Evolutionary conservation across 2,329 filamentous ascomycete genomes (phyloP).

Genomic region (Zymoseptoria tritici): DNA sequence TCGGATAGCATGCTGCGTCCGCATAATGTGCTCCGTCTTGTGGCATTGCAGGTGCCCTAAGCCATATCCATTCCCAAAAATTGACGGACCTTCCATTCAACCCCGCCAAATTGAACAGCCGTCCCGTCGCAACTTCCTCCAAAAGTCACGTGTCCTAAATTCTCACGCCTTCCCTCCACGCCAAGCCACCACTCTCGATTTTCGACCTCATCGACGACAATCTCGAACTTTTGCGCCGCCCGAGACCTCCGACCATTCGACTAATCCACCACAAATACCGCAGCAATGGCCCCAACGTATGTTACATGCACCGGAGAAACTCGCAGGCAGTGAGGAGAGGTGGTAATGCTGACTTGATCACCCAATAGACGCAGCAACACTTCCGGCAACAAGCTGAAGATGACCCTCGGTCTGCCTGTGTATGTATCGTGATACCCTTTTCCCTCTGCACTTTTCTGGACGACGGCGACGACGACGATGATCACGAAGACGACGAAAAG

Average conservation of each 20-base stretch:
- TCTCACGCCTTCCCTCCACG: not conserved
- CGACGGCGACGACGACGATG: not conserved
- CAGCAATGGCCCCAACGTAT: not conserved
- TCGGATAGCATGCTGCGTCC: too few relatives aligned
- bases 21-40: too few relatives aligned
- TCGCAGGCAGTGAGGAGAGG: too few relatives aligned
- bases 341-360: conserved; percentile 1
- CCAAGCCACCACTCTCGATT: not conserved
- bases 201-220: not conserved
- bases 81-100: not conserved
- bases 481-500: not conserved
- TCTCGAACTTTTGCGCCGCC: not conserved
- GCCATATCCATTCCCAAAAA: not conserved
- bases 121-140: not conserved
- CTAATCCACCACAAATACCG: not conserved
- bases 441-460: not conserved
- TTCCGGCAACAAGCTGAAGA: conserved; percentile 99
- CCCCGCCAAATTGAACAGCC: not conserved
- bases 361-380: conserved; percentile 59
- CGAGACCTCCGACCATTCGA: too few relatives aligned
- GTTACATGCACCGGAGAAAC: not conserved
- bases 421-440: conserved; percentile 51
- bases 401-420: conserved; percentile 99
- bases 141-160: not conserved
- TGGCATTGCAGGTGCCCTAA: too few relatives aligned